These are phyloP conservation scores for Pyrenula aspistea DNA, from an alignment of 495 filamentous ascomycete genomes.

Conservation along the genomic window DNA sequence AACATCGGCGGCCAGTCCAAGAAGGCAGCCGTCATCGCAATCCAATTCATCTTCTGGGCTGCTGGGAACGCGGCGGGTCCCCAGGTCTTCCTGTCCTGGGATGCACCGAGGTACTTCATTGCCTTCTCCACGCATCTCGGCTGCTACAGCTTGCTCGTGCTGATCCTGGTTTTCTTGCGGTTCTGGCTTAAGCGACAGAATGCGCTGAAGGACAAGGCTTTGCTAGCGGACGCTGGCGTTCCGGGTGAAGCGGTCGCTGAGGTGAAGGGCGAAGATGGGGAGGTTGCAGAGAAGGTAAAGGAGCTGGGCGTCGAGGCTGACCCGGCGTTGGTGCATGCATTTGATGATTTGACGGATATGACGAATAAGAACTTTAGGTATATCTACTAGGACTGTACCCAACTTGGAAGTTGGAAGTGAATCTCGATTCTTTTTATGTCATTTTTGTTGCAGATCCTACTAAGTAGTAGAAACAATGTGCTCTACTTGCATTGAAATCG, in stretches of 20 bases:
- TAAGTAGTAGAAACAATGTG: no score
- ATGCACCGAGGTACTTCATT: conserved; percentile 26
- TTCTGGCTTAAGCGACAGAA: conserved; percentile 26
- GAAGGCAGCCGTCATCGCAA: conserved; percentile 39
- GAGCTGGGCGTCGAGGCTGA: conserved; percentile 4
- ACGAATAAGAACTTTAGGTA: conserved; percentile 36
- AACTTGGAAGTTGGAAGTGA: no score
- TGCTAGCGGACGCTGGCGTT: conserved; percentile 13
- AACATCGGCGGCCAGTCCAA: conserved; percentile 65
- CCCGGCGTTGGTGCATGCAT: conserved; percentile 23
- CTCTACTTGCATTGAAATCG: no score
- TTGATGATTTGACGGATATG: conserved; percentile 36
- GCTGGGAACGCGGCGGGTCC: conserved; percentile 37
- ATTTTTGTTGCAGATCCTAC: no score
- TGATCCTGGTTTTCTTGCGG: conserved; percentile 22
- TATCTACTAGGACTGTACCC: conserved; percentile 30
- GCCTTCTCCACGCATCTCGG: conserved; percentile 31
- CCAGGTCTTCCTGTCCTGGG: conserved; percentile 26
- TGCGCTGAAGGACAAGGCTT: conserved; percentile 24
- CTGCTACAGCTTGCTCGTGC: conserved; percentile 25
- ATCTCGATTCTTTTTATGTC: no score
- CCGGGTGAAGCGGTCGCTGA: conserved; percentile 1
- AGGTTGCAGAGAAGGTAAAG: neutral
- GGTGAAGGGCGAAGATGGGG: neutral
- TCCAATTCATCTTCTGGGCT: conserved; percentile 30